Percentiles rank a stretch among this genome's conserved stretches.
Conservation (phyloP, 345 rosid genomes). For the Lepidium didymum region DNA sequence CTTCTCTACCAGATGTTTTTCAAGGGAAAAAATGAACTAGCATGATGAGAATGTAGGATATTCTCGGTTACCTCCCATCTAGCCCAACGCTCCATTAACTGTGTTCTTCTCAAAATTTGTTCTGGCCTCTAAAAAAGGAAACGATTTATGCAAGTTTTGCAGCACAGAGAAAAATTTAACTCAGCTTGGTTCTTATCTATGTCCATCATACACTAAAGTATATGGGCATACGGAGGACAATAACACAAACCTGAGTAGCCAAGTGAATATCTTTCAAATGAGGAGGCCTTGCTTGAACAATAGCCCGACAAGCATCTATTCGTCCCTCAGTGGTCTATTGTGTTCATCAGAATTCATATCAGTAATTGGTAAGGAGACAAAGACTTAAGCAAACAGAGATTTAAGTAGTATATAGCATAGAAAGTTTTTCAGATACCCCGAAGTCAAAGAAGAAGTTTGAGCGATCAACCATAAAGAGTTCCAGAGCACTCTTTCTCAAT, state of each 20-base stretch:
- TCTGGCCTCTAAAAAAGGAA: constrained; percentile 67
- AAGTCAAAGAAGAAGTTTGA: constrained; percentile 96
- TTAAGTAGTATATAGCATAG: not conserved
- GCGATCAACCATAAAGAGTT: constrained; percentile 89
- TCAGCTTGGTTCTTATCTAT: not conserved
- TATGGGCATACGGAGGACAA: not conserved
- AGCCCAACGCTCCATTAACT: constrained; percentile 92
- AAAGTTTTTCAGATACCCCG: constrained; percentile 45
- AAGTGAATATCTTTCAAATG: constrained; percentile 73
- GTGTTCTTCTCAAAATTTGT: constrained; percentile 77
- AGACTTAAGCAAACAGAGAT: not conserved
- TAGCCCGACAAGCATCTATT: constrained; percentile 74
- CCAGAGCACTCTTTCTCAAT: constrained; percentile 85
- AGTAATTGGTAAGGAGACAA: not conserved
- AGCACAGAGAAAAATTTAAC: not conserved
- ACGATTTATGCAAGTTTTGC: constrained; percentile 18
- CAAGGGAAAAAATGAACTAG: not conserved
- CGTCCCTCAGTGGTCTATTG: constrained; percentile 69
- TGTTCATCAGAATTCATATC: constrained; percentile 12
- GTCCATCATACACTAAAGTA: not conserved
- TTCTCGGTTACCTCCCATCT: constrained; percentile 78
- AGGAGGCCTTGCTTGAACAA: constrained; percentile 77
- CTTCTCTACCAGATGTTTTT: not conserved
- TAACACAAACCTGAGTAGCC: constrained; percentile 69
- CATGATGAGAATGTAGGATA: constrained; percentile 8